Conservation (phyloP, 129 eudicot genomes). For the Flaveria ramosissima region DNA sequence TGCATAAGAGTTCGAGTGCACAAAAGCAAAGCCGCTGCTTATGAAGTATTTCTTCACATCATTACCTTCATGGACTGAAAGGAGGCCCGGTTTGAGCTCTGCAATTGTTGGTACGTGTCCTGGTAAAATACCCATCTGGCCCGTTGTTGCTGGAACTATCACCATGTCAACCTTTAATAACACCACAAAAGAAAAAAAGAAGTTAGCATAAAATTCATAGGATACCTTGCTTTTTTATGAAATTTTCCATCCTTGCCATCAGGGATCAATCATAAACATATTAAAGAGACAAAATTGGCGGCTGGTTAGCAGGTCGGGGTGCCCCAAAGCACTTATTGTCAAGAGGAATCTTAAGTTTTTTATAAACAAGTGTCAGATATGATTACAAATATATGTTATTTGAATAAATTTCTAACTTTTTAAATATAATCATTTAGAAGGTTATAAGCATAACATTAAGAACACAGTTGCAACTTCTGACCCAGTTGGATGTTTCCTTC, state of each 20-base stretch:
- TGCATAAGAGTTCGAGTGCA: conserved; percentile 68
- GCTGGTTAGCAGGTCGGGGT: neutral
- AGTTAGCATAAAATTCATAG: neutral
- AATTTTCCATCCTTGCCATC: neutral
- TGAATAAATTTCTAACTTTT: neutral
- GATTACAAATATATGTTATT: neutral
- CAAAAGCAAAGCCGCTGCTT: conserved; percentile 84
- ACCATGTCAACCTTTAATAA: conserved; percentile 78
- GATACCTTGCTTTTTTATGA: neutral
- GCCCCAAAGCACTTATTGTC: neutral
- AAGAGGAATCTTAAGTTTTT: neutral
- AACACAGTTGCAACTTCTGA: neutral
- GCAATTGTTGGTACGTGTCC: conserved; percentile 79
- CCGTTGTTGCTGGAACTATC: conserved; percentile 74
- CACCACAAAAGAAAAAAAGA: neutral
- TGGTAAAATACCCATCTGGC: conserved; percentile 87
- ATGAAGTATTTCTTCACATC: conserved; percentile 67
- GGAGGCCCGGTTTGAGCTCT: conserved; percentile 75
- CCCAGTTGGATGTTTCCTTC: neutral
- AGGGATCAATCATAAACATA: neutral
- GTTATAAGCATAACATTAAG: neutral
- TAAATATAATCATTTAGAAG: neutral
- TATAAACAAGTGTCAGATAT: neutral
- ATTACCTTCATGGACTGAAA: conserved; percentile 68
- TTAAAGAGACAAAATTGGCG: neutral